A percentile compares a stretch with the other conserved stretches of the same genome.
Conservation (phyloP, 345 rosid genomes). For the Populus alba region DNA sequence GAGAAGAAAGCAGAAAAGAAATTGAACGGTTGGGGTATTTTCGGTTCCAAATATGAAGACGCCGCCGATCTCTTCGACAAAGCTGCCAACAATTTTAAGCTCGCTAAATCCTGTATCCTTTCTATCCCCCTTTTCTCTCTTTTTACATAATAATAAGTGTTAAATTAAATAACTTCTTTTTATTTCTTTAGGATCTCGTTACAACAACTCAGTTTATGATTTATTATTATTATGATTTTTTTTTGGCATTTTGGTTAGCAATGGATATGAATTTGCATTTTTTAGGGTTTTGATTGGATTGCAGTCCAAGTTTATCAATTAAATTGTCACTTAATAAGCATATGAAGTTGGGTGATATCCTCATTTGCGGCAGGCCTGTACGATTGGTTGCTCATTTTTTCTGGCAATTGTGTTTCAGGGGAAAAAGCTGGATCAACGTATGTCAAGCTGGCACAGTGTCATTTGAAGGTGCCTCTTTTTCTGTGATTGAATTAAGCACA, state of each 20-base stretch:
- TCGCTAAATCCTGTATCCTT: conserved; percentile 58
- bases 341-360: background rate
- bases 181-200: background rate
- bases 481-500: conserved; percentile 1
- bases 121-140: background rate
- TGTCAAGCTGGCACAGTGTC: conserved; percentile 70
- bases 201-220: background rate
- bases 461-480: conserved; percentile 47
- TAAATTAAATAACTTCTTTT: background rate
- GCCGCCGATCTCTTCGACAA: conserved; percentile 79
- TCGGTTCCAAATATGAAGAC: conserved; percentile 62
- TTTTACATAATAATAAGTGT: background rate
- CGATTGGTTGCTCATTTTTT: background rate
- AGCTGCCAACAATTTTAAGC: conserved; percentile 70
- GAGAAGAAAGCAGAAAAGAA: conserved; percentile 74
- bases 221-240: background rate
- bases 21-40: conserved; percentile 54
- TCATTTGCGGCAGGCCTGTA: background rate
- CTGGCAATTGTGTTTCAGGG: conserved; percentile 44
- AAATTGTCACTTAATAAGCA: background rate
- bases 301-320: background rate
- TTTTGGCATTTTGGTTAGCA: background rate
- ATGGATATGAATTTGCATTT: background rate
- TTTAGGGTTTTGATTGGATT: background rate
- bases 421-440: conserved; percentile 74